Evolutionary conservation across 106 monocot species (phyloP), one percentile per base, ranked within the genome.

Genomic region (Dendrobium catenatum): DNA sequence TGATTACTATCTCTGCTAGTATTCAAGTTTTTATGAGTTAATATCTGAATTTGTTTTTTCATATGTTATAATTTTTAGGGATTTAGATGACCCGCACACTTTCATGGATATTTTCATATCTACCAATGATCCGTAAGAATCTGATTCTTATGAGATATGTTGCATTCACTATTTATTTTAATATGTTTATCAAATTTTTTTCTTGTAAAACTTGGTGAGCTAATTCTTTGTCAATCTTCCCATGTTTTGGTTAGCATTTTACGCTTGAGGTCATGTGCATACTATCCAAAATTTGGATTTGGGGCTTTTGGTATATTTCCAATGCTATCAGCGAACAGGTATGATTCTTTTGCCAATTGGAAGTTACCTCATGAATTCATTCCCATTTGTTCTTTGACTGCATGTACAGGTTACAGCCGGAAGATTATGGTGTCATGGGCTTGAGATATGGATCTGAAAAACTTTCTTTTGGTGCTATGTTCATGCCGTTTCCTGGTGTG

Each of bases 381-480:
- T 76, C 68, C 2, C 55, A 47, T 55, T 5, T 73, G 31, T 22
- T 80, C 4, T 78, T 74, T 59, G 42, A 46, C 56, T 73, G 2
- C 70, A 47, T 75, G 37, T 88, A 59, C 91, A 99, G 98, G 87
- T 68, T 83, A 75, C 22, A 82, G 75, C 77, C 87, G 56, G 85
- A 91, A 85, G 91, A 95, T 91, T 90, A 80, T 91, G 95, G 95
- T 80, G 75, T 87, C 6, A 81, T 93, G 82, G 98, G 98, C 27
- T 68, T 95, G 29, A 90, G 98, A 95, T 99, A 99, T 91, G 98
- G 95, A 74, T 99, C 98, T 59, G 89, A 99, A 86, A 90, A 85
- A 56, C 83, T 99, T 81, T 99, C 98, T 20, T 31, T 90, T 80
- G 98, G 98, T 79, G 85, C 89, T 68, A 87, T 91, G 64, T 84